Evolutionary conservation across 352 stramenopile species (phyloP), one percentile per base, ranked within the genome.

Genomic region (Saprolegnia parasitica): DNA sequence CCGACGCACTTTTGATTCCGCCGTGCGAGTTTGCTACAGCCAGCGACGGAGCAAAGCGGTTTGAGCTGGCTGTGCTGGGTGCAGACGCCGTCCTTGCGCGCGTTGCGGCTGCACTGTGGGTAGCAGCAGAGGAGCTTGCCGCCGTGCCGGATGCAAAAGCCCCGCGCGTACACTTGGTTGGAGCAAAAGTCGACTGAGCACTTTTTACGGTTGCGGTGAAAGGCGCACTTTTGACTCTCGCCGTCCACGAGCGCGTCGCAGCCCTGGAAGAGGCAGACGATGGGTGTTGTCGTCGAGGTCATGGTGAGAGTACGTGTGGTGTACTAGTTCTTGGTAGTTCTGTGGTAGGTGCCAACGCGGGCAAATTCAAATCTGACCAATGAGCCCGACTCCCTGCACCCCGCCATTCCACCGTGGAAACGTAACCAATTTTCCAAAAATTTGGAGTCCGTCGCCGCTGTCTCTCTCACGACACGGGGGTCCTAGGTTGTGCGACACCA

Each of bases 41-140:
- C 84, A 66, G 88, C 81, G 21, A 89, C 81, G 65, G 89, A 81
- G 52, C 84, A 91, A 68, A 91, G 88, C 63, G 80, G 82, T 72
- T 91, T 91, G 67, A 89, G 79, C 13, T 88, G 8, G 16, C 35
- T 37, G 42, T 70, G 63, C 32, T 70, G 52, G 32, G 63, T 58
- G 46, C 63, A 70, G 5, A 61, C 49, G 10, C 54, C 63, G 13
- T 39, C 63, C 8, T 58, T 70, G 45, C 63, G 63, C 9, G 63
- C 63, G 24, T 70, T 70, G 4, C 52, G 63, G n/a, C 54, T 29
- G 24, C 63, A 70, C 6, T 54, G 26, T 26, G 52, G 39, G 35
- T 57, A 61, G 6, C 10, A 20, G 54, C 63, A 70, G 40, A 58
- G 42, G 26, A 40, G 52, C 24, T 70, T 70, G 10, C 63, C 63